Evolutionary conservation across 345 rosid genomes (phyloP), one percentile per base, ranked within the genome.

Genomic region (Eutrema japonicum): DNA sequence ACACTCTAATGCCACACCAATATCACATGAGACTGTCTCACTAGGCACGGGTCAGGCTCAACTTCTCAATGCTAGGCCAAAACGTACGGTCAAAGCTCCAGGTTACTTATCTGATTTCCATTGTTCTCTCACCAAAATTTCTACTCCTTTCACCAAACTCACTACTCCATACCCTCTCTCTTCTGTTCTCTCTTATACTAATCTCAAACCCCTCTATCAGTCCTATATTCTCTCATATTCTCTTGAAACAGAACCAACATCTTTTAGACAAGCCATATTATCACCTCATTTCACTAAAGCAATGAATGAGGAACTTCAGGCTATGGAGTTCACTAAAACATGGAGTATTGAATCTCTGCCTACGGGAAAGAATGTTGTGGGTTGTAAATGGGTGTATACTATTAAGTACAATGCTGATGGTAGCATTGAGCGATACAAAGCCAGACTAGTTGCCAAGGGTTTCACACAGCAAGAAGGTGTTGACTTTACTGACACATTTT

Each of bases 161-260:
- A 4, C 35, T 6, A 4, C 35, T 6, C 35, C 35, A 5, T 45
- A 10, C 8, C 67, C 9, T 0, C 0, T 33, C 0, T 33, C 33
- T 4, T 11, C 1, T 0, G 2, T 0, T 2, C 2, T 35, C 0
- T 0, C 37, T 0, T 38, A 37, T 0, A 1, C 2, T 0, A 2
- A 49, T 1, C 18, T 65, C 0, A 0, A 11, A 0, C 22, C 12
- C 0, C 0, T 4, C 0, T 66, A 50, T 5, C 9, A 22, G 0
- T 4, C n/a, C 0, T 50, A 7, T 50, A 2, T 51, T 0, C 0
- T 66, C 0, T 22, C 47, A 0, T 32, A 26, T 2, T 50, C 49
- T 1, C 0, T 51, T 33, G 69, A 47, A 2, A 6, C 27, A 2
- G 11, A 64, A 16, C 55, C 43, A 0, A 9, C 2, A 0, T 7